A percentile compares a stretch with the other conserved stretches of the same genome.
phyloP scores from a whole-genome alignment of 768 basidiomycete genomes.

The Coprinopsis strossmayeri region DNA sequence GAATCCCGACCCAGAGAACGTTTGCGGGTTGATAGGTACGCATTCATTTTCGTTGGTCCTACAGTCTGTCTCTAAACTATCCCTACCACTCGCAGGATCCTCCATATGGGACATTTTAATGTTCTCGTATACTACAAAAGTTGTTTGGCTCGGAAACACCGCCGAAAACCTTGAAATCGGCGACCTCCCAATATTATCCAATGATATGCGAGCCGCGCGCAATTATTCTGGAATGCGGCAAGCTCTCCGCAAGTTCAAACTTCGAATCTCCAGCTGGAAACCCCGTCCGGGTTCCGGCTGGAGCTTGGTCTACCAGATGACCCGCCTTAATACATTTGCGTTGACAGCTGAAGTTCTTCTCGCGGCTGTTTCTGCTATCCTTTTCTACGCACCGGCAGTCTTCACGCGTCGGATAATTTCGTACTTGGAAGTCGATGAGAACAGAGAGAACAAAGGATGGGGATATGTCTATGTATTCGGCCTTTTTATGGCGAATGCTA shows the following conservation, averaged over 20 bases:
- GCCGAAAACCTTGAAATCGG: slow-evolving; percentile 75
- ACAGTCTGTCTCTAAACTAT: background rate
- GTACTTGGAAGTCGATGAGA: slow-evolving; percentile 61
- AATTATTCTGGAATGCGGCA: slow-evolving; percentile 63
- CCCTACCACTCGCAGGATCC: slow-evolving; percentile 30
- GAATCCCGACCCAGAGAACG: slow-evolving; percentile 65
- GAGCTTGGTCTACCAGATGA: slow-evolving; percentile 54
- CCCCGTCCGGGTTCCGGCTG: slow-evolving; percentile 60
- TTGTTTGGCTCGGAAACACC: slow-evolving; percentile 77
- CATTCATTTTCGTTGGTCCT: slow-evolving; percentile 7
- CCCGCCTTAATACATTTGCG: slow-evolving; percentile 43
- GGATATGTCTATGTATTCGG: slow-evolving; percentile 60
- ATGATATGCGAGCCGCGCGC: slow-evolving; percentile 58
- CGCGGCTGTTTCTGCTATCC: slow-evolving; percentile 47
- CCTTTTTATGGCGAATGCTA: slow-evolving; percentile 26
- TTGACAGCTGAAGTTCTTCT: slow-evolving; percentile 40
- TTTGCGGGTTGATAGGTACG: slow-evolving; percentile 54
- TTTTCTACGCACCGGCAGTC: slow-evolving; percentile 65
- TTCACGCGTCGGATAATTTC: slow-evolving; percentile 55
- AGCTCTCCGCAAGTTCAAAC: slow-evolving; percentile 42
- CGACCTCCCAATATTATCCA: slow-evolving; percentile 79
- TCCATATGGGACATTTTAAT: slow-evolving; percentile 58
- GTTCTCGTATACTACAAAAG: slow-evolving; percentile 87
- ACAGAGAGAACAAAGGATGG: slow-evolving; percentile 53
- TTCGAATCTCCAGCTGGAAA: slow-evolving; percentile 50